Base-by-base conservation (phyloP, 345 rosid species). In the Salix udensis region DNA sequence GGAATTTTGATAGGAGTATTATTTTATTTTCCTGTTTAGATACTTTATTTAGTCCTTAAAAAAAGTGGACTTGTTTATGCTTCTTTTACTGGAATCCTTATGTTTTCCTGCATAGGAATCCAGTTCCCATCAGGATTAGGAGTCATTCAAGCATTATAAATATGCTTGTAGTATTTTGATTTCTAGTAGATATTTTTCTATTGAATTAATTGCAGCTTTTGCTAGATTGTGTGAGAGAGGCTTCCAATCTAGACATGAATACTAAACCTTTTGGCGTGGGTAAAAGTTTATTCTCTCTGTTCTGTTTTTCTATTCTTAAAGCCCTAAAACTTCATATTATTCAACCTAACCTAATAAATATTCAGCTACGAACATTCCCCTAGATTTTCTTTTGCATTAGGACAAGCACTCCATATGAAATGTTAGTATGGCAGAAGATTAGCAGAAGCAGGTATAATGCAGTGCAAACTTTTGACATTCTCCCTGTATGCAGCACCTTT, bases 401-500 rank as follows among this genome's bases (percentile, higher is more conserved):
- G 64, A 58, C 26, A 58, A 10, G 28, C 64, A 58, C 64, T 11
- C 72, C 24, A 68, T 23, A 76, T 21, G 64, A 21, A 4, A 69
- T 4, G 50, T n/a, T 3, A 68, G 40, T 19, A 28, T 28, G 68
- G 31, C 44, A 52, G 50, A 65, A 66, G 42, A 52, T 39, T 19
- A 37, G 71, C 28, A 71, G 10, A 71, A 67, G 15, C 24, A 18
- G 24, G 24, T 12, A 7, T 16, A 2, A 15, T 24, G 28, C 28
- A 62, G 64, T 52, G 64, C 36, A 39, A 70, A 19, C 4, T 36
- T 68, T 34, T 1, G 62, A 42, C 13, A 70, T 6, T 39, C 64
- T 23, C 14, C 46, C 46, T 75, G 62, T 7, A 42, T 71, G 55
- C 40, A 74, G 73, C 26, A 96, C 99, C 99, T 96, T 96, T 94